Evolutionary conservation across 2,329 filamentous ascomycete species (phyloP).

Genomic region (Alternaria burnsii): DNA sequence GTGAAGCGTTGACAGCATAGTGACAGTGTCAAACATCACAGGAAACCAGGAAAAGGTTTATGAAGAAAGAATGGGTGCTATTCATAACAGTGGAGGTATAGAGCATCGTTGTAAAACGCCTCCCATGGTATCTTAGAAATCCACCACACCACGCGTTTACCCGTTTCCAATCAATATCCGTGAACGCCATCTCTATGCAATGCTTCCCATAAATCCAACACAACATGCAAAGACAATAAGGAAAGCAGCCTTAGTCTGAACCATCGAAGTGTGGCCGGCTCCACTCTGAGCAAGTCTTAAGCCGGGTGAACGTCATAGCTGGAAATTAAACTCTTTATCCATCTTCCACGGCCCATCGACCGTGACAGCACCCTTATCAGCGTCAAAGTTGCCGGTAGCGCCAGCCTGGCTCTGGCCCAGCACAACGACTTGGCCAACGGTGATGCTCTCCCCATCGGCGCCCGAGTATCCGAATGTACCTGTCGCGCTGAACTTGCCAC

Average conservation of each 20-base stretch:
- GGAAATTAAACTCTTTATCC: constrained; percentile 30
- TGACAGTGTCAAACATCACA: neutral
- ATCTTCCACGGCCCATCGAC: constrained; percentile 44
- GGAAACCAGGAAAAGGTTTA: neutral
- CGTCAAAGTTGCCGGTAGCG: constrained; percentile 27
- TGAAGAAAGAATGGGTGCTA: neutral
- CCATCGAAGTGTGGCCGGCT: neutral
- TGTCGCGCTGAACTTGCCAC: constrained; percentile 60
- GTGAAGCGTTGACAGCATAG: neutral
- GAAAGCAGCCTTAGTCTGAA: neutral
- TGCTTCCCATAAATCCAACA: neutral
- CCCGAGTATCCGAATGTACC: constrained; percentile 64
- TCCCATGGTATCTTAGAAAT: neutral
- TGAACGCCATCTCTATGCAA: constrained; percentile 3
- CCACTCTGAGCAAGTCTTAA: neutral
- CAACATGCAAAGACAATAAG: constrained; percentile 1
- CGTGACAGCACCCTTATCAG: constrained; percentile 18
- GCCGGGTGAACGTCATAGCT: constrained; percentile 18
- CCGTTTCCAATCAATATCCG: neutral
- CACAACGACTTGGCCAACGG: constrained; percentile 37
- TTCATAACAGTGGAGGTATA: neutral
- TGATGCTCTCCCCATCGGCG: constrained; percentile 34
- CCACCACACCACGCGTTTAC: neutral
- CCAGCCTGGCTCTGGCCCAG: constrained; percentile 36
- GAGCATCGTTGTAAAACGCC: neutral